Evolutionary conservation across 208 protist species (phyloP), one percentile per base, ranked within the genome.

Genomic region (Porcisia hertigi): DNA sequence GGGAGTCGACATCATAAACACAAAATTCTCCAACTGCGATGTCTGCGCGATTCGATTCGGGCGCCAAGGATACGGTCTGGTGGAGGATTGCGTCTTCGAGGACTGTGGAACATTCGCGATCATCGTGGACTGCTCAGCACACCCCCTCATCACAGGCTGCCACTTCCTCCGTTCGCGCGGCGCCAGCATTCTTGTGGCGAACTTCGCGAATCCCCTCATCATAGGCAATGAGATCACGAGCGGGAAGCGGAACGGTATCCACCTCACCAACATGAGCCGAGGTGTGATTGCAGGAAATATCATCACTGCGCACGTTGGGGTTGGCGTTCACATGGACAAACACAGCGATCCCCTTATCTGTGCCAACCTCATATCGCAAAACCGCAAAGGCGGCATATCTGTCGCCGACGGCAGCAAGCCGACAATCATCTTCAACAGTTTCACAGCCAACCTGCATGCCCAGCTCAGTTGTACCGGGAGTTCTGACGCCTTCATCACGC

Each of bases 161-260:
- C 87, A 79, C 54, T 94, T 97, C 73, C 39, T 86, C 59, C 80
- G 85, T 59, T 92, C 87, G 8, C 81, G 86, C 41, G 84, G 87
- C 8, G 84, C 88, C 11, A 83, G 80, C 55, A 92, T 97, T 55
- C 73, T 94, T 25, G 69, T 94, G 20, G 80, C 81, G 55, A 94
- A 90, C 80, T 95, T 92, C 47, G 90, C 90, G 11, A 92, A 97
- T 71, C 93, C 93, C 18, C 69, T 96, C 49, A 92, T 97, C 77
- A 86, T 95, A 63, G 91, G 90, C 66, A 97, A 97, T 75, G 89
- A 92, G 73, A 93, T 97, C 39, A 71, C 71, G 11, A 76, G 67
- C n/a, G 88, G 85, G 14, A 77, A 77, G 54, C 79, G 83, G 55
- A 71, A 93, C 65, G 93, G 90, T 49, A 85, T 96, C 58, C 83